Percentiles rank a stretch among this genome's conserved stretches.
Conservation (phyloP, 345 rosid genomes). For the Tarenaya hassleriana region DNA sequence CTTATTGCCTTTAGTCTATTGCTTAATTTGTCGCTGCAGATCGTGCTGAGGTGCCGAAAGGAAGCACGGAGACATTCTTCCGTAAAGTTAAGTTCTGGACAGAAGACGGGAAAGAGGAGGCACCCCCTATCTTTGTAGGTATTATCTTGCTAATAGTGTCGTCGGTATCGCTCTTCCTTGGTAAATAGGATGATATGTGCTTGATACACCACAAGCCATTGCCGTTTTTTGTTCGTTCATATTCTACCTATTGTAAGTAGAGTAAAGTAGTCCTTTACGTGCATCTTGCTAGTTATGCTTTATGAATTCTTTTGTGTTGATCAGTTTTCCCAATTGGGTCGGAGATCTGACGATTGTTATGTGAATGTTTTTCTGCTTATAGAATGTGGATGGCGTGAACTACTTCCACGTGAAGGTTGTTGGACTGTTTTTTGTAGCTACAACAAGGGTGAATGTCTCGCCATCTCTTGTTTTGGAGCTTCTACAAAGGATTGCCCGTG, state of each 20-base stretch:
- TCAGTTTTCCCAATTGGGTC: conserved; percentile 1
- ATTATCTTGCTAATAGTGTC: conserved; percentile 32
- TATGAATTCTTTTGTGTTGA: not conserved
- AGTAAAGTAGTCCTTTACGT: conserved; percentile 5
- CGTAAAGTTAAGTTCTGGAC: conserved; percentile 99
- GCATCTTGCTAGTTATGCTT: not conserved
- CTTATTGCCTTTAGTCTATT: too few relatives aligned
- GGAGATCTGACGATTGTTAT: conserved; percentile 3
- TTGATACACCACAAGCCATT: not conserved
- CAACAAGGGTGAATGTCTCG: conserved; percentile 83
- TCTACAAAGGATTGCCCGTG: conserved; percentile 91
- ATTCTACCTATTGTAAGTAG: not conserved
- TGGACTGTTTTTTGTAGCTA: conserved; percentile 87
- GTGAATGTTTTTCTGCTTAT: conserved; percentile 8
- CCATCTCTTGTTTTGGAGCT: conserved; percentile 98
- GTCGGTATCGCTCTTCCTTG: conserved; percentile 5
- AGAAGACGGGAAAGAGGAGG: conserved; percentile 89
- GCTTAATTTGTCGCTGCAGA: conserved; percentile 35
- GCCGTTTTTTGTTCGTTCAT: not conserved
- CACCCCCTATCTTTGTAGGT: conserved; percentile 99
- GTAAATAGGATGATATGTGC: not conserved
- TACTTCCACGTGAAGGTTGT: conserved; percentile 97
- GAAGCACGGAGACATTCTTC: conserved; percentile 90
- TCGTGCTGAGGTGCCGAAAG: conserved; percentile 86
- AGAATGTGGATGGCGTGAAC: conserved; percentile 96